Conservation (phyloP, 305 asterid species). For the Solanum aculeatissimum region DNA sequence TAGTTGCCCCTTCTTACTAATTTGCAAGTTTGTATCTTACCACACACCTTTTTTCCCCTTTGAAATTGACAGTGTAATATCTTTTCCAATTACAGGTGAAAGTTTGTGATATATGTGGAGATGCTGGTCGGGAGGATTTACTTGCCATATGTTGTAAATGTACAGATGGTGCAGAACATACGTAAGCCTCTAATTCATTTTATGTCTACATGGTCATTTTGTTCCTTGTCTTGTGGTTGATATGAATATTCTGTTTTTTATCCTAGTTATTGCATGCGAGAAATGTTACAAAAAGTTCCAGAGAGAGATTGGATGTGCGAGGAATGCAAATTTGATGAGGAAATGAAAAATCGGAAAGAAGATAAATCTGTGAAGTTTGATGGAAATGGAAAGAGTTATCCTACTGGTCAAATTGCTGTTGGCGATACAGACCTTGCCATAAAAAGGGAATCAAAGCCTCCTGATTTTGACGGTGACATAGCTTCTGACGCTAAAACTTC, state of each 20-base stretch:
- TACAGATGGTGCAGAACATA: slow-evolving; percentile 95
- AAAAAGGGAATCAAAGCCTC: slow-evolving; percentile 21
- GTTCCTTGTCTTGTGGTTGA: background rate
- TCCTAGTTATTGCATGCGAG: slow-evolving; percentile 83
- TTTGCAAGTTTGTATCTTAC: background rate
- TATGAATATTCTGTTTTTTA: slow-evolving; percentile 11
- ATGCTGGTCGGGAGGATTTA: slow-evolving; percentile 87
- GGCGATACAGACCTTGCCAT: slow-evolving; percentile 22
- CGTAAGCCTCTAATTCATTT: slow-evolving; percentile 40
- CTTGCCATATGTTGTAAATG: slow-evolving; percentile 82
- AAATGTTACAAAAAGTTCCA: slow-evolving; percentile 61
- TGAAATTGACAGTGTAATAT: background rate
- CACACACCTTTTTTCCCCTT: background rate
- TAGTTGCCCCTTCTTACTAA: background rate
- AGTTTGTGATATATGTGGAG: slow-evolving; percentile 95
- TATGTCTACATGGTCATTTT: background rate
- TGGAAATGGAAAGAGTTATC: slow-evolving; percentile 42
- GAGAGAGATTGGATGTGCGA: slow-evolving; percentile 90
- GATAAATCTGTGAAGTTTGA: slow-evolving; percentile 30
- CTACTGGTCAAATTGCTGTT: slow-evolving; percentile 44
- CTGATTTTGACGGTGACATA: slow-evolving; percentile 7
- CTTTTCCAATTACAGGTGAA: slow-evolving; percentile 49
- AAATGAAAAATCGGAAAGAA: slow-evolving; percentile 28
- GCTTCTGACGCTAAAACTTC: slow-evolving; percentile 18
- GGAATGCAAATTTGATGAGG: slow-evolving; percentile 57